These are phyloP conservation scores for Candida methanosorbosa DNA, from an alignment of 805 yeast species.

Conservation along the genomic window DNA sequence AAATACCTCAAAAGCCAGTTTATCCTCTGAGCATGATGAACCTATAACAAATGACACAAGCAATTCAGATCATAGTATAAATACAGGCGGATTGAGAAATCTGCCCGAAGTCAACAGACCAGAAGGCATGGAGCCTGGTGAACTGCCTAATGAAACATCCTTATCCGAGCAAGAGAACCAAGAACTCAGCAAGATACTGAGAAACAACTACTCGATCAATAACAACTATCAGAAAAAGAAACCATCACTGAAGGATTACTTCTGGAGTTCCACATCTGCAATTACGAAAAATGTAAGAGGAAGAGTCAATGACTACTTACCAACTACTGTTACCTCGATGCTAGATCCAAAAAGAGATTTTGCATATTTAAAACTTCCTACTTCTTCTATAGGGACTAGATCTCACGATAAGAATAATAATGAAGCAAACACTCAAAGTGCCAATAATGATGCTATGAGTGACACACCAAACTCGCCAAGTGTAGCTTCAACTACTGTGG, in stretches of 20 bases:
- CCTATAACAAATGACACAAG: not conserved
- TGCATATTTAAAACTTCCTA: slow-evolving; percentile 74
- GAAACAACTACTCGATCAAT: not conserved
- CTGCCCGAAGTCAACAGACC: not conserved
- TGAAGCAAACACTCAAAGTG: not conserved
- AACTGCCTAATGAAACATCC: not conserved
- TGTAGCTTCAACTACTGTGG: too few species aligned
- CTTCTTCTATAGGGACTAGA: too few species aligned
- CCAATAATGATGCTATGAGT: slow-evolving; percentile 4
- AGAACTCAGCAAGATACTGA: slow-evolving; percentile 3
- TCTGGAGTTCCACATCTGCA: slow-evolving; percentile 11
- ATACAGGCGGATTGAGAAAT: not conserved
- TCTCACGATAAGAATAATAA: slow-evolving; percentile 6
- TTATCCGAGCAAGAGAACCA: slow-evolving; percentile 1
- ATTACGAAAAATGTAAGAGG: slow-evolving; percentile 7
- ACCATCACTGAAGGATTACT: slow-evolving; percentile 11
- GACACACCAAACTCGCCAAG: not conserved
- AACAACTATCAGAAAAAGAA: not conserved
- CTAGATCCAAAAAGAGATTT: slow-evolving; percentile 87
- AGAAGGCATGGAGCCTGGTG: not conserved
- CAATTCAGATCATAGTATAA: not conserved
- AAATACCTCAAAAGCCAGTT: not conserved
- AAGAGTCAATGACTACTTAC: slow-evolving; percentile 38
- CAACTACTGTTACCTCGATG: slow-evolving; percentile 70
- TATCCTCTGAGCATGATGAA: not conserved